These are phyloP conservation scores for Borealophlyctis nickersoniae DNA, from an alignment of 192 early-diverging fungal genomes.

Conservation along the genomic window DNA sequence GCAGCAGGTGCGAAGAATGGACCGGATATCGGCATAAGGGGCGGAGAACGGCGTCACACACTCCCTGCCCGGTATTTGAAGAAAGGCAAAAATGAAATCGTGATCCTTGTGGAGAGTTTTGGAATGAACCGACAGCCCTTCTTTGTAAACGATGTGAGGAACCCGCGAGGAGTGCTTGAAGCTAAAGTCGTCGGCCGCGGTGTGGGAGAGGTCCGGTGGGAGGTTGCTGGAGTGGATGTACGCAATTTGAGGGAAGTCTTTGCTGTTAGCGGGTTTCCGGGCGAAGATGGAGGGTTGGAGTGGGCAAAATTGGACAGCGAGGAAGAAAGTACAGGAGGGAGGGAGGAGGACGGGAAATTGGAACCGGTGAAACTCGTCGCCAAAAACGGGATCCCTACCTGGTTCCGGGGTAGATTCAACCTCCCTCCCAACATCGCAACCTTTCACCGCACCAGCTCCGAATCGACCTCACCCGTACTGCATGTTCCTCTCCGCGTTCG, in stretches of 20 bases:
- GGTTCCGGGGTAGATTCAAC: constrained; percentile 43
- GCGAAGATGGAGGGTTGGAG: constrained; percentile 47
- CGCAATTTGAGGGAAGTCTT: constrained; percentile 53
- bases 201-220: constrained; percentile 53
- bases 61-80: constrained; percentile 43
- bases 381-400: constrained; percentile 15
- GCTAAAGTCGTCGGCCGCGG: constrained; percentile 47
- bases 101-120: constrained; percentile 73
- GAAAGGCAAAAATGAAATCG: constrained; percentile 54
- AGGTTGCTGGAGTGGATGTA: constrained; percentile 75
- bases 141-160: constrained; percentile 70
- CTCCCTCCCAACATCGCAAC: constrained; percentile 7
- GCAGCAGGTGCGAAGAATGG: constrained; percentile 67
- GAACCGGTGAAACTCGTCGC: not conserved
- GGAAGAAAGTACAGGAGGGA: constrained; percentile 7
- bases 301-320: too few species aligned
- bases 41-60: constrained; percentile 58
- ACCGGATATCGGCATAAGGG: constrained; percentile 57
- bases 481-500: constrained; percentile 62
- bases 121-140: constrained; percentile 70
- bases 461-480: constrained; percentile 3
- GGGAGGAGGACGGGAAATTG: not conserved
- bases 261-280: constrained; percentile 71
- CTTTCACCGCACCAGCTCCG: too few species aligned
- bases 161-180: constrained; percentile 66